These are phyloP conservation scores for Polyporus tsugae DNA, from an alignment of 1,284 basidiomycete genomes.

Conservation along the genomic window DNA sequence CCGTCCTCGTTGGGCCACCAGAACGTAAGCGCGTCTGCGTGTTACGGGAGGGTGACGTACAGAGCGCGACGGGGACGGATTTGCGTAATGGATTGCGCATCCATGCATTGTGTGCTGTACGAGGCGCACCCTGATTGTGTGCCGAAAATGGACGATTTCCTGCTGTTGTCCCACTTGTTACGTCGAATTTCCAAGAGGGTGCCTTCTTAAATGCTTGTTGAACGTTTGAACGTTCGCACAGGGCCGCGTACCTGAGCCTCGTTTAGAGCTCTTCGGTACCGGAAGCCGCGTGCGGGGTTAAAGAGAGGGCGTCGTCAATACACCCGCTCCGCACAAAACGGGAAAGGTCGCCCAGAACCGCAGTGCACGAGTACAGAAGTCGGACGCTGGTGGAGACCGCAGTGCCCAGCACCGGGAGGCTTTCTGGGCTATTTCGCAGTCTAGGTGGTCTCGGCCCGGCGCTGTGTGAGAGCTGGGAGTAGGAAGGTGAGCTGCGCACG, in stretches of 20 bases:
- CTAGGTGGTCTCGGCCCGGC: constrained; percentile 5
- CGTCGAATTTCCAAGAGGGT: neutral
- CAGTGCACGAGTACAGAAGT: neutral
- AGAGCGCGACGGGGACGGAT: constrained; percentile 17
- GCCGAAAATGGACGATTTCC: neutral
- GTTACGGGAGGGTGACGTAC: constrained; percentile 21
- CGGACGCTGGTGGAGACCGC: neutral
- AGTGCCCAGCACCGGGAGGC: neutral
- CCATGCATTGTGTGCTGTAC: neutral
- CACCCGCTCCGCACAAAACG: neutral
- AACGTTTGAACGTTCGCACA: neutral
- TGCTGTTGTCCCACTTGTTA: constrained; percentile 2
- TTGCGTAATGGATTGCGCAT: constrained; percentile 5
- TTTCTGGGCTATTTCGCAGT: neutral
- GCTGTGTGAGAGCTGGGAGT: neutral
- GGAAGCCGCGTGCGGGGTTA: constrained; percentile 7
- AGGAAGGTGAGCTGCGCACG: neutral
- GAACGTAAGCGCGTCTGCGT: constrained; percentile 6
- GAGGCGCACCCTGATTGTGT: constrained; percentile 6
- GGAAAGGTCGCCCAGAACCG: neutral
- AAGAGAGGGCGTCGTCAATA: neutral
- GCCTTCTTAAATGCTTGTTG: neutral
- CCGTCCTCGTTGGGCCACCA: constrained; percentile 12
- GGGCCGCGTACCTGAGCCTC: constrained; percentile 1
- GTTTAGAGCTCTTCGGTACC: constrained; percentile 11